These are phyloP conservation scores for Collybia sordida DNA, from an alignment of 768 basidiomycete species.

Conservation along the genomic window DNA sequence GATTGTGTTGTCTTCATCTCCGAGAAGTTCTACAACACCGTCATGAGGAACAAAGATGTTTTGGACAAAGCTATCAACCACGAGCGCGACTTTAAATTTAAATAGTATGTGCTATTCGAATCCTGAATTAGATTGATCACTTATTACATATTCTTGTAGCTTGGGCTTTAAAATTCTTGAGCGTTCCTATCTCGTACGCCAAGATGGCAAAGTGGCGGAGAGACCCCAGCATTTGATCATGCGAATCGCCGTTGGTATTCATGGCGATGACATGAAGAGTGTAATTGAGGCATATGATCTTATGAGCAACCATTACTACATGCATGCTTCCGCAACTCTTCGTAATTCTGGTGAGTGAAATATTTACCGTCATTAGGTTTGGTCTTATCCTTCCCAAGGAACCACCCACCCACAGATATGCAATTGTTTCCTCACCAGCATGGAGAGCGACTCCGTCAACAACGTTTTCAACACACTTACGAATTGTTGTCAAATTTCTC, in stretches of 20 bases:
- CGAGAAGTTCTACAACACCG: slow-evolving; percentile 79
- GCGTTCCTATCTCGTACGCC: slow-evolving; percentile 92
- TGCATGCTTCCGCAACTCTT: slow-evolving; percentile 95
- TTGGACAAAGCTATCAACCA: slow-evolving; percentile 97
- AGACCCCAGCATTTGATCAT: slow-evolving; percentile 99
- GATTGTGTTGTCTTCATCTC: too few species aligned
- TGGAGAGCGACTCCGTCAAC: slow-evolving; percentile 99
- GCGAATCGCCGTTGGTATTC: slow-evolving; percentile 98
- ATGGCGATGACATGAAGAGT: slow-evolving; percentile 84
- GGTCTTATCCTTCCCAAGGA: slow-evolving; percentile 99
- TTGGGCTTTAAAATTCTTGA: slow-evolving; percentile 99
- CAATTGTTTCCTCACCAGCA: slow-evolving; percentile 95
- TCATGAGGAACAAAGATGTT: slow-evolving; percentile 75
- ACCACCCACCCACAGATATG: slow-evolving; percentile 91
- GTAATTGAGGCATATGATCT: slow-evolving; percentile 91
- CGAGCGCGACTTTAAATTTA: slow-evolving; percentile 96
- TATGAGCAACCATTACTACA: too few species aligned
- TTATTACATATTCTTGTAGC: slow-evolving; percentile 32
- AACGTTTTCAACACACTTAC: slow-evolving; percentile 99
- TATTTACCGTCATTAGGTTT: too few species aligned
- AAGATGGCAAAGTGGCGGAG: slow-evolving; percentile 93
- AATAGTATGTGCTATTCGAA: slow-evolving; percentile 69
- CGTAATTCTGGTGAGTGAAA: too few species aligned
- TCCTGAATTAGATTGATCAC: background rate
- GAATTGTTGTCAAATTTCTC: slow-evolving; percentile 98